A percentile compares a stretch with the other conserved stretches of the same genome.
Conservation (phyloP, 164 flowering plant species). For the Annona squamosa region DNA sequence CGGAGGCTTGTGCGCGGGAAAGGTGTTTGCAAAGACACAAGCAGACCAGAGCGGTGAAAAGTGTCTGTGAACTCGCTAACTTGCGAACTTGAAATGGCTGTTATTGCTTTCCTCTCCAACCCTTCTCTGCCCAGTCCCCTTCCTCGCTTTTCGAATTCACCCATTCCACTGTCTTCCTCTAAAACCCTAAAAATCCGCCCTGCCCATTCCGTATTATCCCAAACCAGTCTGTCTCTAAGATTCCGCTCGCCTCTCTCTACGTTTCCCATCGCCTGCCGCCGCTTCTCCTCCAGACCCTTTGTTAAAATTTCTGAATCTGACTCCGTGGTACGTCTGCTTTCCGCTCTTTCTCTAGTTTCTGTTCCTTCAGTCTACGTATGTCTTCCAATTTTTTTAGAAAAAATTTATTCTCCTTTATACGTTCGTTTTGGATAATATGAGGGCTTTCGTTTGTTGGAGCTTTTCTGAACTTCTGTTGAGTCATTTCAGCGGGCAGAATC, state of each 20-base stretch:
- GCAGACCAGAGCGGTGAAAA: no score
- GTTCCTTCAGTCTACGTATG: not conserved
- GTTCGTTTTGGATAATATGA: no score
- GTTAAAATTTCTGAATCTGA: constrained; percentile 7
- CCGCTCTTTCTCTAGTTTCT: not conserved
- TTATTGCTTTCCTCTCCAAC: constrained; percentile 8
- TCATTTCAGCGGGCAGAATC: no score
- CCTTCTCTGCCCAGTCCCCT: constrained; percentile 3
- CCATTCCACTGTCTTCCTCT: constrained; percentile 11
- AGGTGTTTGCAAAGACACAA: no score
- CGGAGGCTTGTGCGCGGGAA: no score
- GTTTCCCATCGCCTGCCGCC: not conserved
- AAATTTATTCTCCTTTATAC: no score
- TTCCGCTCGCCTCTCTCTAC: constrained; percentile 6
- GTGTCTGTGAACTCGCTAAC: no score
- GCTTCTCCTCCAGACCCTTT: constrained; percentile 9
- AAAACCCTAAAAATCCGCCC: constrained; percentile 8
- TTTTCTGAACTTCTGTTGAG: no score
- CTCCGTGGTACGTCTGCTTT: constrained; percentile 12
- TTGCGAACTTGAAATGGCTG: not conserved
- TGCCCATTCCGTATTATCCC: not conserved
- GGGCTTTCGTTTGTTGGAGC: no score
- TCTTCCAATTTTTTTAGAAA: not conserved
- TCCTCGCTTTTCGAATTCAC: constrained; percentile 1
- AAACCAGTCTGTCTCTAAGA: constrained; percentile 4